phyloP scores from a whole-genome alignment of 23 red algal genomes.

The Gracilaria caudata region DNA sequence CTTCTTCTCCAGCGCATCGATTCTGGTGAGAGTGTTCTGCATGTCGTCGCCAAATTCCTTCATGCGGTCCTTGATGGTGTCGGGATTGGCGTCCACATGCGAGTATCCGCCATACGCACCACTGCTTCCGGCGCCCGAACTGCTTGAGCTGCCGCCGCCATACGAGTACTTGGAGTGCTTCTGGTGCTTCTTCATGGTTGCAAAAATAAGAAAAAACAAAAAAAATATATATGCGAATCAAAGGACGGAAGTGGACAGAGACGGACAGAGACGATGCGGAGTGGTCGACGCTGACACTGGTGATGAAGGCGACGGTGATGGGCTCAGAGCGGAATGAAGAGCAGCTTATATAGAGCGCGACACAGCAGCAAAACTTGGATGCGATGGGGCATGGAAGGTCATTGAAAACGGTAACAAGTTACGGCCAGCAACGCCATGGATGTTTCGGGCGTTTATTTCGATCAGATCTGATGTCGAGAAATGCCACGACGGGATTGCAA shows the following conservation, averaged over 20 bases:
- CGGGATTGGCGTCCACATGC: slow-evolving; percentile 7
- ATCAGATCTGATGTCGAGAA: slow-evolving; percentile 4
- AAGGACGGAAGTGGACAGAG: neutral
- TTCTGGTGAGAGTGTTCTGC: slow-evolving; percentile 21
- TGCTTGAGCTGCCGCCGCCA: neutral
- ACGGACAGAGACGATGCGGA: neutral
- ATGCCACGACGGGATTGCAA: slow-evolving; percentile 20
- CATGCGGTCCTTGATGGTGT: neutral
- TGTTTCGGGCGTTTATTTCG: neutral
- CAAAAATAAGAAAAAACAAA: neutral
- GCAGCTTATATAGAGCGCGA: neutral
- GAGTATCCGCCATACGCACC: neutral
- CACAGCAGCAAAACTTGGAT: neutral
- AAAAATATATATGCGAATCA: neutral
- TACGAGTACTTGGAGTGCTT: slow-evolving; percentile 1
- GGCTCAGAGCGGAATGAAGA: neutral
- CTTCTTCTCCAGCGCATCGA: slow-evolving; percentile 22
- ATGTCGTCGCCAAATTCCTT: slow-evolving; percentile 12
- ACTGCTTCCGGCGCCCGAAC: neutral
- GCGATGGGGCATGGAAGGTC: neutral
- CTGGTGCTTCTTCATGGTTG: neutral
- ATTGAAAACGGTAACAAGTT: neutral
- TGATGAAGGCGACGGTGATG: neutral
- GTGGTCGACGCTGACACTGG: neutral
- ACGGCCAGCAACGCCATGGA: neutral